phyloP scores from a whole-genome alignment of 768 basidiomycete genomes.

The Psilocybe azurescens region DNA sequence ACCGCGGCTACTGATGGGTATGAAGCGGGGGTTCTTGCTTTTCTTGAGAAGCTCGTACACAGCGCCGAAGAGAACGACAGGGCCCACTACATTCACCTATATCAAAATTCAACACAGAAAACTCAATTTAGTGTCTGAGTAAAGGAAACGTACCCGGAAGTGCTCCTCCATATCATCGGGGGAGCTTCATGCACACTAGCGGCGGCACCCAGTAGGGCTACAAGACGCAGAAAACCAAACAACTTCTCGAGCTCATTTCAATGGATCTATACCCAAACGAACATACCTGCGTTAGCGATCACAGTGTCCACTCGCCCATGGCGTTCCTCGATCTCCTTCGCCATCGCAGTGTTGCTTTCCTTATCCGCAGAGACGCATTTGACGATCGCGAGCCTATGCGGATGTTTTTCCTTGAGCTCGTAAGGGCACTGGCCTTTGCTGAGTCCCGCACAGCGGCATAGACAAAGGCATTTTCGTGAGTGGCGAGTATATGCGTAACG shows the following conservation, averaged over 20 bases:
- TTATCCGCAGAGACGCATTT: not conserved
- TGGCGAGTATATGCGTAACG: not conserved
- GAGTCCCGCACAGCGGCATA: slow-evolving; percentile 1
- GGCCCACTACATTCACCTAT: slow-evolving; percentile 9
- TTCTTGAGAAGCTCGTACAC: slow-evolving; percentile 5
- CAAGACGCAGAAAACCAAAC: not conserved
- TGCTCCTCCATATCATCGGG: not conserved
- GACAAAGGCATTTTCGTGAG: slow-evolving; percentile 1
- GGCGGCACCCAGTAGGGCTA: not conserved
- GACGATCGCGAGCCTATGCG: not conserved
- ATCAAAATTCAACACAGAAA: not conserved
- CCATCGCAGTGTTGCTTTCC: not conserved
- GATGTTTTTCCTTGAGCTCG: not conserved
- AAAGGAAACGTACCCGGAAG: not conserved
- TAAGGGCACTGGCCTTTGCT: not conserved
- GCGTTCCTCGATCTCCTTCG: not conserved
- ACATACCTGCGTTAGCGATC: slow-evolving; percentile 2
- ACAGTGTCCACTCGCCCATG: slow-evolving; percentile 2
- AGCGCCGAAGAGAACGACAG: slow-evolving; percentile 5
- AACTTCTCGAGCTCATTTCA: no score
- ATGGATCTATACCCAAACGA: no score
- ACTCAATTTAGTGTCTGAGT: no score
- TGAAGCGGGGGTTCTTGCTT: slow-evolving; percentile 1
- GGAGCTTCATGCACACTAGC: not conserved
- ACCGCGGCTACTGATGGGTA: slow-evolving; percentile 5